Evolutionary conservation across 108 stramenopile genomes (phyloP), one percentile per base, ranked within the genome.

Genomic region (Cylindrotheca closterium): DNA sequence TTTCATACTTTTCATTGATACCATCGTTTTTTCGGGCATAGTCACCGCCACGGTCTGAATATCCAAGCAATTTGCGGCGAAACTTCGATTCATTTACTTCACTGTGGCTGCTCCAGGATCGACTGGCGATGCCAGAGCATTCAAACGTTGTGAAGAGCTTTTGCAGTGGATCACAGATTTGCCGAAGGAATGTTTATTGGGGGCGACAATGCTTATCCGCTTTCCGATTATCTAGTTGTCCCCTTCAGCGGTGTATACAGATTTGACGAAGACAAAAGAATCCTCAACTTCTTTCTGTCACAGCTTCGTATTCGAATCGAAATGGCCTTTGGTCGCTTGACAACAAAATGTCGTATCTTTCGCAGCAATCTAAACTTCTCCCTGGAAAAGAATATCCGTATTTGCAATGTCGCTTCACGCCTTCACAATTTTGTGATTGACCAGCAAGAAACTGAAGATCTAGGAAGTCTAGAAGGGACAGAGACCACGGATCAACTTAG

Each of bases 241-340:
- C 73, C 73, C 5, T 74, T 62, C 32, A 10, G 49, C 31, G 67
- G 73, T 22, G 22, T 34, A 19, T 49, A 68, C 2, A 27, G 67
- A 47, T n/a, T 10, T 29, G 56, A 55, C n/a, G 50, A 24, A 45
- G n/a, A 22, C 12, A 58, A 74, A 1, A 55, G 68, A 22, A 37
- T 46, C 8, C 68, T 37, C 60, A 74, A 74, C 52, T 74, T 60
- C 54, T 42, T 47, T 30, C 42, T 65, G 12, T 46, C 34, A 8
- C 74, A 75, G 52, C 34, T 75, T 8, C 55, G 69, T 30, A 76
- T 76, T 60, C 56, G 68, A n/a, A 70, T 76, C 54, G 75, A 76
- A 47, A 70, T 70, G 68, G 63, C 75, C 0, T 76, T 76, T 66
- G 75, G 75, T 3, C n/a, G 22, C 17, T 25, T 76, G 5, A 53